Conservation (phyloP, 495 filamentous ascomycete genomes). For the Xylaria acuta region DNA sequence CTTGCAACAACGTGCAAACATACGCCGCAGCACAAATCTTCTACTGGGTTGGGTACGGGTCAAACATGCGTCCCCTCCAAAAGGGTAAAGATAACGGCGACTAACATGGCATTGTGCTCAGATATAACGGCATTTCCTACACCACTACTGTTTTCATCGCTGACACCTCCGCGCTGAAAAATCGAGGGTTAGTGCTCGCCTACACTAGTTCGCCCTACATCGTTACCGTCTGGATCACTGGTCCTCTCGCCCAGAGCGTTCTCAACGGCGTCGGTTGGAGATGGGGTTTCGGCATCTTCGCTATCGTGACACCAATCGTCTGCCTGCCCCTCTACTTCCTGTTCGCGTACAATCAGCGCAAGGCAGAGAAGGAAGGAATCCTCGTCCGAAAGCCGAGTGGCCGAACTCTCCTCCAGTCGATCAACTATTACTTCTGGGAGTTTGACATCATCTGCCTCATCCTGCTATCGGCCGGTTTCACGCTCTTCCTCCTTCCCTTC, state of each 20-base stretch:
- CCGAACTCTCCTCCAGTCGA: conserved; percentile 55
- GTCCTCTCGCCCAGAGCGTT: conserved; percentile 54
- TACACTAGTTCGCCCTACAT: conserved; percentile 71
- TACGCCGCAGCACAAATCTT: conserved; percentile 63
- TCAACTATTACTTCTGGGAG: conserved; percentile 61
- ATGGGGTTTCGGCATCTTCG: conserved; percentile 69
- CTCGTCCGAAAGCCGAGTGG: conserved; percentile 53
- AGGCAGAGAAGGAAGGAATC: conserved; percentile 53
- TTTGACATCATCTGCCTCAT: conserved; percentile 64
- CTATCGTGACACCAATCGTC: conserved; percentile 63
- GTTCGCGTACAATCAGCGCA: conserved; percentile 59
- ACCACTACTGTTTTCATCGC: conserved; percentile 68
- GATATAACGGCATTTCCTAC: conserved; percentile 64
- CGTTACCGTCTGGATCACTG: conserved; percentile 62
- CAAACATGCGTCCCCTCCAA: not conserved
- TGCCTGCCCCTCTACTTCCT: conserved; percentile 60
- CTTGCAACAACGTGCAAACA: conserved; percentile 54
- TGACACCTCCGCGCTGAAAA: conserved; percentile 68
- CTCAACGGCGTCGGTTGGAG: conserved; percentile 58
- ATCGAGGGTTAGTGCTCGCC: conserved; percentile 67
- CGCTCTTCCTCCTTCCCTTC: conserved; percentile 69
- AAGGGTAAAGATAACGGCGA: not conserved
- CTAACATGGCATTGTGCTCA: conserved; percentile 35
- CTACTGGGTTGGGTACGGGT: conserved; percentile 52
- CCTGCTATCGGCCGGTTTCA: conserved; percentile 61